A percentile compares a stretch with the other conserved stretches of the same genome.
Conservation (phyloP, 179 eudicot species). For the Nepenthes alata region DNA sequence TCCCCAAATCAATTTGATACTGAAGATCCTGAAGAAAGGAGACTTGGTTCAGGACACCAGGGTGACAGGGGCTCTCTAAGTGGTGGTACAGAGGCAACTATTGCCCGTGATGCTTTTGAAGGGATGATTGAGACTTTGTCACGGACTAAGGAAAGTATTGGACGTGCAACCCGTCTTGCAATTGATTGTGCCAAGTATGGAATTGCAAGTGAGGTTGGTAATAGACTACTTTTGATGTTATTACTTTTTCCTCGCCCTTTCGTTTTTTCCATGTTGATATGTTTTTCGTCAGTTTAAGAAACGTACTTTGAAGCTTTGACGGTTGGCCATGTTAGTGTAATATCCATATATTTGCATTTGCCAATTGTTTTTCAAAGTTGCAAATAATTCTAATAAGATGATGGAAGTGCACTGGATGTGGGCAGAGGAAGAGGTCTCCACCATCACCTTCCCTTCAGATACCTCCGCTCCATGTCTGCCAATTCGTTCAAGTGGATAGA, state of each 20-base stretch:
- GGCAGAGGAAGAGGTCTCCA: too few relatives aligned
- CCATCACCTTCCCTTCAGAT: too few relatives aligned
- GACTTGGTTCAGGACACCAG: slow-evolving; percentile 40
- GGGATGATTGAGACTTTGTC: slow-evolving; percentile 99
- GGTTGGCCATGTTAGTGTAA: too few relatives aligned
- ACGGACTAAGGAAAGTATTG: slow-evolving; percentile 97
- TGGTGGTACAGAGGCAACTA: slow-evolving; percentile 93
- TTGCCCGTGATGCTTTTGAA: slow-evolving; percentile 99
- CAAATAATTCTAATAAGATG: too few relatives aligned
- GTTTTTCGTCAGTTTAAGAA: not conserved
- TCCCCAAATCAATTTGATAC: slow-evolving; percentile 27
- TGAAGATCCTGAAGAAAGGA: slow-evolving; percentile 56
- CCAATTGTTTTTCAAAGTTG: too few relatives aligned
- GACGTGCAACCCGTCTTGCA: slow-evolving; percentile 98
- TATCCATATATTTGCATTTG: too few relatives aligned
- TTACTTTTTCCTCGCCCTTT: not conserved
- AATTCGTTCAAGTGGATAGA: too few relatives aligned
- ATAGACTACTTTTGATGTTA: not conserved
- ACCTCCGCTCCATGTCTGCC: too few relatives aligned
- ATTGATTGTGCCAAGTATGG: slow-evolving; percentile 97
- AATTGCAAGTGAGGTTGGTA: slow-evolving; percentile 78
- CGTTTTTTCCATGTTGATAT: not conserved
- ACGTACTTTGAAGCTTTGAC: too few relatives aligned
- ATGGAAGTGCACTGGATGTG: too few relatives aligned
- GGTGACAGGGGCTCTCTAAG: slow-evolving; percentile 55